These are phyloP conservation scores for Mucor lusitanicus DNA, from an alignment of 371 early-diverging fungal genomes.

Conservation along the genomic window DNA sequence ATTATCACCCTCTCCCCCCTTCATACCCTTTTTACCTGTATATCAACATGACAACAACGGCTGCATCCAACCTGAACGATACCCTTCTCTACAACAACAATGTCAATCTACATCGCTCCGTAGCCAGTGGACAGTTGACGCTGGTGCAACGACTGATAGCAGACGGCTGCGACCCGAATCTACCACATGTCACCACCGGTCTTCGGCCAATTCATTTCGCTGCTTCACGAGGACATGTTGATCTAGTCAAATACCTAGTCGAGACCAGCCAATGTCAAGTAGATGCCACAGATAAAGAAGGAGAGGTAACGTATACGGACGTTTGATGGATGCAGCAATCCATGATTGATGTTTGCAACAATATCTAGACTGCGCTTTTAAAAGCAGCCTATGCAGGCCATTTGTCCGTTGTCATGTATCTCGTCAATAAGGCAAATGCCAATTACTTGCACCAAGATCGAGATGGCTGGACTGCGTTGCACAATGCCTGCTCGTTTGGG, in stretches of 20 bases:
- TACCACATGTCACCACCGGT: slow-evolving; percentile 42
- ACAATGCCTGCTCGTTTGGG: slow-evolving; percentile 65
- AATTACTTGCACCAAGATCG: slow-evolving; percentile 57
- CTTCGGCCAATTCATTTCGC: slow-evolving; percentile 65
- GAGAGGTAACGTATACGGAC: slow-evolving; percentile 51
- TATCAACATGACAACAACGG: slow-evolving; percentile 3
- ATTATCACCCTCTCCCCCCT: too few relatives aligned
- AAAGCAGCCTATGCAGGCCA: slow-evolving; percentile 74
- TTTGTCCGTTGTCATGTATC: slow-evolving; percentile 49
- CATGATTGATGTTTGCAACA: background rate
- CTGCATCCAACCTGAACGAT: background rate
- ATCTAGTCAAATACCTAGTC: slow-evolving; percentile 56
- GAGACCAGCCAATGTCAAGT: slow-evolving; percentile 54
- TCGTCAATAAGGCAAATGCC: slow-evolving; percentile 54
- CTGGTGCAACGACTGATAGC: slow-evolving; percentile 9
- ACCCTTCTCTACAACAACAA: slow-evolving; percentile 4
- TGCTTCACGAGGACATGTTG: slow-evolving; percentile 57
- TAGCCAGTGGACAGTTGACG: slow-evolving; percentile 13
- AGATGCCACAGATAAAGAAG: slow-evolving; percentile 63
- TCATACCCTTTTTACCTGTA: background rate
- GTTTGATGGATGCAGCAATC: background rate
- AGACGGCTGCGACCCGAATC: slow-evolving; percentile 16
- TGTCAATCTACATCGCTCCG: slow-evolving; percentile 8
- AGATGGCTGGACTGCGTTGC: slow-evolving; percentile 83
- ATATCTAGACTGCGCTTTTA: slow-evolving; percentile 70